Evolutionary conservation across 305 asterid species (phyloP).

Genomic region (Fraxinus angustifolia): DNA sequence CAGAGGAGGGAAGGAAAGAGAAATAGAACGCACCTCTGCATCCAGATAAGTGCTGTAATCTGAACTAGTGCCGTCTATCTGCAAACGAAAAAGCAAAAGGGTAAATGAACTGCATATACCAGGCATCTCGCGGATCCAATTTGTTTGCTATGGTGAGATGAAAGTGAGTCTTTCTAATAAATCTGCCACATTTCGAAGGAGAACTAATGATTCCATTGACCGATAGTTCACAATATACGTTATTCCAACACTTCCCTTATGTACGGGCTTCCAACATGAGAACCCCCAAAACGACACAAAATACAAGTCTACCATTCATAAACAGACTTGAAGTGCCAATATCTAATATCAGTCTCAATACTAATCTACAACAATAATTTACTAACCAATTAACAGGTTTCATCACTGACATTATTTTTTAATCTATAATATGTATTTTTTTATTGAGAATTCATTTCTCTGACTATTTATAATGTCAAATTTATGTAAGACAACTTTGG

Average conservation of each 20-base stretch:
- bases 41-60: slow-evolving; percentile 78
- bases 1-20: slow-evolving; percentile 5
- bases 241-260: neutral
- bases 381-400: neutral
- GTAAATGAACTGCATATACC: slow-evolving; percentile 19
- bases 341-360: neutral
- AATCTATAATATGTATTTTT: neutral
- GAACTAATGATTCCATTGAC: neutral
- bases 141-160: slow-evolving; percentile 8
- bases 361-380: neutral
- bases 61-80: slow-evolving; percentile 74
- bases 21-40: slow-evolving; percentile 56
- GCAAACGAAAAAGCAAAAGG: slow-evolving; percentile 27
- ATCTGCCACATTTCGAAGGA: neutral
- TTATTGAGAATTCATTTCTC: no score
- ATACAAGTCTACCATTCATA: neutral
- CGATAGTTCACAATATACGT: neutral
- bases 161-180: neutral
- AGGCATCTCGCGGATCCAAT: neutral
- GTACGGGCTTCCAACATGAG: neutral
- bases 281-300: neutral
- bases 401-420: neutral
- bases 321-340: neutral
- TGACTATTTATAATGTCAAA: neutral
- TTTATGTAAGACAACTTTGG: neutral